A percentile compares a stretch with the other conserved stretches of the same genome.
These are phyloP conservation scores for Rhodotorula sp. DNA, from an alignment of 1,284 basidiomycete genomes.

Conservation along the genomic window DNA sequence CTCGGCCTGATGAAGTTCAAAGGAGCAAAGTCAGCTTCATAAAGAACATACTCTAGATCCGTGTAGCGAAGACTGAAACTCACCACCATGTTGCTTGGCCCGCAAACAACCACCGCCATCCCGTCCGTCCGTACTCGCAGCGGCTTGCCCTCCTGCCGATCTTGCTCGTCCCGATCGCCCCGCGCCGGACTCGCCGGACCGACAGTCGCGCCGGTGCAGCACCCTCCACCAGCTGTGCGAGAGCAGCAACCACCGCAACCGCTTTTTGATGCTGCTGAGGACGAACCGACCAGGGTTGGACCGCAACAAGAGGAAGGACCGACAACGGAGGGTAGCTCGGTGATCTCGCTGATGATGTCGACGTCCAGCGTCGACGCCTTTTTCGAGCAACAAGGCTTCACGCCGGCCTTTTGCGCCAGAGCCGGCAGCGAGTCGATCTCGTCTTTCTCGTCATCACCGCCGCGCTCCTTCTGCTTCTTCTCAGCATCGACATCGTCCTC, in stretches of 20 bases:
- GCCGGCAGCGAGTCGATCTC: constrained; percentile 3
- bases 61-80: background rate
- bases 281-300: background rate
- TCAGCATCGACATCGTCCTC: too few relatives aligned
- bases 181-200: background rate
- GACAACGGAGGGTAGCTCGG: background rate
- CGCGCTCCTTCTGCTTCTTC: background rate
- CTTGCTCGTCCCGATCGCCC: constrained; percentile 10
- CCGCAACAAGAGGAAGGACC: background rate
- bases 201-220: constrained; percentile 8
- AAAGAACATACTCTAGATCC: too few relatives aligned
- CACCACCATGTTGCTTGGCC: constrained; percentile 29
- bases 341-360: too few relatives aligned
- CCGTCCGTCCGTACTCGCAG: constrained; percentile 23
- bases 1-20: constrained; percentile 13
- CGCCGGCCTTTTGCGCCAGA: background rate
- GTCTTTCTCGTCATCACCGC: background rate
- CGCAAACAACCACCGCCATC: constrained; percentile 22
- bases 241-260: constrained; percentile 18
- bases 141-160: background rate
- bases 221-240: constrained; percentile 8
- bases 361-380: too few relatives aligned
- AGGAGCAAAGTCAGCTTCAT: background rate
- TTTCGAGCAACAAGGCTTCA: too few relatives aligned
- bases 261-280: background rate